phyloP scores from a whole-genome alignment of 2,329 filamentous ascomycete species.

The Lasiodiplodia sp. region DNA sequence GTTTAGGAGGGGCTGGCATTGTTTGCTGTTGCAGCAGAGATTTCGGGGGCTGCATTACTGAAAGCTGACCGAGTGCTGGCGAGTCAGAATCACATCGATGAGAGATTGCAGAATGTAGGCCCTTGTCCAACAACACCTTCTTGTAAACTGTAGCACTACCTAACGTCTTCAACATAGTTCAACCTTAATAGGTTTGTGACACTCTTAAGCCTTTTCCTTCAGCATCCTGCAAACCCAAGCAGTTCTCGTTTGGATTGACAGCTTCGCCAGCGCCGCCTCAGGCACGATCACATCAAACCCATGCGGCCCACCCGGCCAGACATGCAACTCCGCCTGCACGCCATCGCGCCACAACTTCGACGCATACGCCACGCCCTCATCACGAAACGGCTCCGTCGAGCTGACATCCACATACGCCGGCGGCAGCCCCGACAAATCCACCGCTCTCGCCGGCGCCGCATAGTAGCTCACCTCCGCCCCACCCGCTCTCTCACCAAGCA shows the following conservation, averaged over 20 bases:
- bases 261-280: not conserved
- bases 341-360: not conserved
- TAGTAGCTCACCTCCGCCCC: not conserved
- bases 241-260: not conserved
- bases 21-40: not conserved
- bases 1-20: not conserved
- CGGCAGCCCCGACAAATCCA: not conserved
- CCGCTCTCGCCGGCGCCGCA: not conserved
- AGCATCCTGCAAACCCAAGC: not conserved
- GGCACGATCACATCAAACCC: not conserved
- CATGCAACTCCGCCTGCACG: not conserved
- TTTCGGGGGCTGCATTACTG: not conserved
- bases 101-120: too few species aligned
- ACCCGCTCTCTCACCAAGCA: not conserved
- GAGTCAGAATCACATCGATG: too few species aligned
- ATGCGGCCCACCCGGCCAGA: not conserved
- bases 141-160: too few species aligned
- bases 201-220: too few species aligned
- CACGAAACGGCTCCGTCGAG: not conserved
- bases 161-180: too few species aligned
- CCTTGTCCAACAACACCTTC: too few species aligned
- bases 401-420: not conserved
- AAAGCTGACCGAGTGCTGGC: too few species aligned
- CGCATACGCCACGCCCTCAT: not conserved
- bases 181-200: too few species aligned